Evolutionary conservation across 371 early-diverging fungal genomes (phyloP), one percentile per base, ranked within the genome.

Genomic region (Mortierella sp.): DNA sequence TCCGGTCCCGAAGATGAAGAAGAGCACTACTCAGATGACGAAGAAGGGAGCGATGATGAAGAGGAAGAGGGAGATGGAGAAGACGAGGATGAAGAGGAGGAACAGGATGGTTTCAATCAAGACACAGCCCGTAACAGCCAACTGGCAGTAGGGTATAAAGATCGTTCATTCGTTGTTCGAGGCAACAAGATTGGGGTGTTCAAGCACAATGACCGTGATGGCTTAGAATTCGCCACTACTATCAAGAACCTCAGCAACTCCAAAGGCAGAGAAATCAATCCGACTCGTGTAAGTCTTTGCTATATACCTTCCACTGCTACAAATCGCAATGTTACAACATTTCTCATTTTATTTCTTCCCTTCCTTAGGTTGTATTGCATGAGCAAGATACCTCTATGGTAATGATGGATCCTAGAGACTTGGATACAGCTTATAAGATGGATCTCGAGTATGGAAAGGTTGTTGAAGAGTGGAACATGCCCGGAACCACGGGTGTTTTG

Each of bases 371-470:
- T 51, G 89, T 95, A 86, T 87, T 96, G 59, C 94, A 96, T 75
- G 88, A 96, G 71, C 89, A 91, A 64, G 96, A 96, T 75, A 84
- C 89, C 7, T 79, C 90, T 6, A 83, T 97, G 86, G 81, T 97
- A 32, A 77, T 96, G 75, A 87, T 92, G 88, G 85, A 93, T 66
- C 84, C 87, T 29, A 73, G 82, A 60, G 89, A 95, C 45, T 76
- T 85, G 45, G 85, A 92, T 69, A 89, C 86, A 40, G 85, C 98
- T 37, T 94, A 90, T 84, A 91, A 90, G 64, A 91, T 98, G 92
- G 99, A 99, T 84, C 76, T 98, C 34, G 95, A 96, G 68, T 86
- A 87, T 70, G 98, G 95, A 23, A 93, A 96, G 82, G 90, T 99
- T 32, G 96, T 97, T 10, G 96, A 98, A 65, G 94, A 95, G 75